Evolutionary conservation across 2,329 filamentous ascomycete genomes (phyloP).

Genomic region (Cercospora sojina): DNA sequence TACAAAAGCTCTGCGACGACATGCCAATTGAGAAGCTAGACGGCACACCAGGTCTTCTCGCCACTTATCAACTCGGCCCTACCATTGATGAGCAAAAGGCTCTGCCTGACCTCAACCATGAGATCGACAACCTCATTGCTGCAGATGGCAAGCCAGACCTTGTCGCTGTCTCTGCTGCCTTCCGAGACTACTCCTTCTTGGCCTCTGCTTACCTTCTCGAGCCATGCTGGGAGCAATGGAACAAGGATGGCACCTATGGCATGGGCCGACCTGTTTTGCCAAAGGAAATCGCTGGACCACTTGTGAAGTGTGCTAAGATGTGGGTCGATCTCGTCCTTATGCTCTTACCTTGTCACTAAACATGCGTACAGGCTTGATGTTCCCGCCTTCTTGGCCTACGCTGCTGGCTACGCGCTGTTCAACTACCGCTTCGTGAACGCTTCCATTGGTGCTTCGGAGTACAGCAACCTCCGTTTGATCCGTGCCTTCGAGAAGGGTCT

Average conservation of each 20-base stretch:
- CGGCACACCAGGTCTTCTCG: conserved; percentile 75
- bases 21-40: conserved; percentile 76
- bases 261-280: conserved; percentile 73
- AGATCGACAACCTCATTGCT: conserved; percentile 49
- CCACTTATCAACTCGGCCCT: conserved; percentile 69
- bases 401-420: conserved; percentile 62
- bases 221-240: conserved; percentile 77
- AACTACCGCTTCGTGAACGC: conserved; percentile 62
- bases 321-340: conserved; percentile 53
- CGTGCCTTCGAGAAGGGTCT: conserved; percentile 89
- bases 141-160: conserved; percentile 68
- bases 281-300: conserved; percentile 71
- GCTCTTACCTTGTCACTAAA: background rate
- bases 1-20: conserved; percentile 69
- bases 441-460: conserved; percentile 52
- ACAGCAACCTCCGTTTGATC: conserved; percentile 72
- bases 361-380: conserved; percentile 60
- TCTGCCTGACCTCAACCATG: conserved; percentile 72
- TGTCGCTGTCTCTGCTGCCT: conserved; percentile 78
- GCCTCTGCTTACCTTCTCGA: conserved; percentile 87
- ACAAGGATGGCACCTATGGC: conserved; percentile 66
- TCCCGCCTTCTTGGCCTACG: conserved; percentile 89
- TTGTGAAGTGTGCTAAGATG: conserved; percentile 81
- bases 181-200: conserved; percentile 88
- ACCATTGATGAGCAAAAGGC: conserved; percentile 62